Conservation (phyloP, 2,329 filamentous ascomycete species). For the Coniella lustricola region DNA sequence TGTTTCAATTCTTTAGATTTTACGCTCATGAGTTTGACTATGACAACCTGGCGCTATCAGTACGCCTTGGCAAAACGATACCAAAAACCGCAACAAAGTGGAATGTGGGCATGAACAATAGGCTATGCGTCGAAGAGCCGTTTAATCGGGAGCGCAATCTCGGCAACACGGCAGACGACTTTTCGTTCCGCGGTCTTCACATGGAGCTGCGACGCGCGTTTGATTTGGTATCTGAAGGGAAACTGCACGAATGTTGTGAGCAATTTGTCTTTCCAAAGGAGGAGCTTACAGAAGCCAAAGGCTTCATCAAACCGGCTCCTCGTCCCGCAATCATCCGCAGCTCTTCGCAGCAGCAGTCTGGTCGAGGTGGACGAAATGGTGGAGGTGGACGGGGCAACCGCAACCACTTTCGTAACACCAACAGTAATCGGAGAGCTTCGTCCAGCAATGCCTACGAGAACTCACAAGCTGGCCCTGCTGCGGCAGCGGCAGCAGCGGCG, state of each 20-base stretch:
- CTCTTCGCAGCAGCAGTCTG: conserved; percentile 51
- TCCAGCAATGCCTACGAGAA: conserved; percentile 47
- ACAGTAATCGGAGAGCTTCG: conserved; percentile 44
- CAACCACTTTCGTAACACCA: conserved; percentile 37
- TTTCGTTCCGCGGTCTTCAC: conserved; percentile 86
- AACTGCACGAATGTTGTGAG: conserved; percentile 78
- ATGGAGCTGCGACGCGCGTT: conserved; percentile 85
- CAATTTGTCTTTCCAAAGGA: conserved; percentile 83
- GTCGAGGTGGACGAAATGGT: conserved; percentile 39
- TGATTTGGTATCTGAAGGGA: conserved; percentile 68
- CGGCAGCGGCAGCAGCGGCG: conserved; percentile 31
- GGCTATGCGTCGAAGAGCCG: conserved; percentile 90
- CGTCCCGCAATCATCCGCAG: conserved; percentile 53
- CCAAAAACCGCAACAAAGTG: conserved; percentile 73
- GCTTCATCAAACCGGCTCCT: conserved; percentile 51
- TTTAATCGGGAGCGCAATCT: conserved; percentile 88
- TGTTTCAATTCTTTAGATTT: conserved; percentile 93
- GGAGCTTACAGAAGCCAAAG: conserved; percentile 46
- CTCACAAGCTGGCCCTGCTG: conserved; percentile 34
- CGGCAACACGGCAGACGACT: conserved; percentile 93
- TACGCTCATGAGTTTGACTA: conserved; percentile 94
- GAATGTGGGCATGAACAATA: conserved; percentile 72
- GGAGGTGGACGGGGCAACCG: conserved; percentile 43
- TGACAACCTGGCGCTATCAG: conserved; percentile 74
- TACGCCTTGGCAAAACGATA: conserved; percentile 71